Base-by-base conservation (phyloP, 1,284 basidiomycete species). In the Sanghuangporus weigelae region DNA sequence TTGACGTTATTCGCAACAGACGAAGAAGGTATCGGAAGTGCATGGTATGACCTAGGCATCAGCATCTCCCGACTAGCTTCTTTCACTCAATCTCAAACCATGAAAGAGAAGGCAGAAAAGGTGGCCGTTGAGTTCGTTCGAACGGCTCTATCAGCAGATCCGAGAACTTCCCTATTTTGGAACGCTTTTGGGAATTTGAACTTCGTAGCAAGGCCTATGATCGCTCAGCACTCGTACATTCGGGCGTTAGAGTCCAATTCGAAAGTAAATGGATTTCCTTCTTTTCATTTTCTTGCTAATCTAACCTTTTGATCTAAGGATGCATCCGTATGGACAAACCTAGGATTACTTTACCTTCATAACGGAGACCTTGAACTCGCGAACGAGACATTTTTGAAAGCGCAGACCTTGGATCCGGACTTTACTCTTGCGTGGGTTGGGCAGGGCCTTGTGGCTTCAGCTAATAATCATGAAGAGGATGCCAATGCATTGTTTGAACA, bases 401-500 rank as follows among this genome's bases (percentile, higher is more conserved):
- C 96, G 14, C 96, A 98, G 73, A 89, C 89, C 11, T 80, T 96
- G 21, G 95, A 98, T 76, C 94, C 97, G 2, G 96, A 98, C 70
- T 91, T 89, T 75, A 83, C 90, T 0, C 73, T 87, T 35, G 89
- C 95, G n/a, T 99, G 97, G 97, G 82, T 97, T 14, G 97, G 96
- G 0, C 95, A 96, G 73, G 95, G 89, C 5, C 75, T 97, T 48
- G 80, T 98, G 21, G 94, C 95, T 16, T 81, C 82, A 14, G 74
- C 77, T 49, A 87, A 90, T 63, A 86, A 84, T 0, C 85, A 92
- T 66, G 72, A 81, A 7, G 72, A 75, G 14, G 87, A 93, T 62
- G 87, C 92, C 0, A 78, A 80, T 19, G 81, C 87, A 7, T 75
- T 98, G 56, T 86, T 96, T 56, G 90, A 91, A 65, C 95, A 99